Conservation (phyloP, 129 eudicot species). For the Erigeron canadensis region DNA sequence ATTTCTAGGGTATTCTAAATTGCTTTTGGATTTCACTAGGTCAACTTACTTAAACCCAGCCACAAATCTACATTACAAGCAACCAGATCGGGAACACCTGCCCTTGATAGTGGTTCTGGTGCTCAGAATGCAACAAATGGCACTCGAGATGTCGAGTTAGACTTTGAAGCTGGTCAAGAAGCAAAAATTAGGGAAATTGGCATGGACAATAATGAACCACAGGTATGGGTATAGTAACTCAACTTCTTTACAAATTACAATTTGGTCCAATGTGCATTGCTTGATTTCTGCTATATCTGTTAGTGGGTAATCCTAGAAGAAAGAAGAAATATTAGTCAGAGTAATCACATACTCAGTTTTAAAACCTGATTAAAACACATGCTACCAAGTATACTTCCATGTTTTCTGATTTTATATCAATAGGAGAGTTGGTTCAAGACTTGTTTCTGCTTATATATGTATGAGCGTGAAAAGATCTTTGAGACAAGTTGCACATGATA, state of each 20-base stretch:
- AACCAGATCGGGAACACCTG: constrained; percentile 66
- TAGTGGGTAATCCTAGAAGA: too few species aligned
- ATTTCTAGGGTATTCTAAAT: constrained; percentile 8
- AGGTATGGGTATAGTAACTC: constrained; percentile 38
- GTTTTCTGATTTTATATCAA: not conserved
- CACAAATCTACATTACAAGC: constrained; percentile 86
- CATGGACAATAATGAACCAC: constrained; percentile 64
- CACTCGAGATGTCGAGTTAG: constrained; percentile 79
- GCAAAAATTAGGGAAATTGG: constrained; percentile 84
- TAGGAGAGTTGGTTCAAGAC: not conserved
- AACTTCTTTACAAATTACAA: not conserved
- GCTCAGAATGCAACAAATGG: constrained; percentile 77
- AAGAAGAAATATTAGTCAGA: too few species aligned
- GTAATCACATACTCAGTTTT: too few species aligned
- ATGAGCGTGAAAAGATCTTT: not conserved
- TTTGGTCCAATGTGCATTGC: constrained; percentile 11
- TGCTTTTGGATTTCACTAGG: constrained; percentile 43
- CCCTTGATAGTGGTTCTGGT: constrained; percentile 83
- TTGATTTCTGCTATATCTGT: not conserved
- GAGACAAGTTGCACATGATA: not conserved
- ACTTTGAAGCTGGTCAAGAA: constrained; percentile 76
- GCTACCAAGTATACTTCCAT: too few species aligned
- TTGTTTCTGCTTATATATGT: not conserved
- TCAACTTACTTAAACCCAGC: constrained; percentile 91
- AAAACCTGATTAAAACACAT: too few species aligned